Percentiles rank a stretch among this genome's conserved stretches.
phyloP scores from a whole-genome alignment of 768 basidiomycete genomes.

The Termitomyces sp. region DNA sequence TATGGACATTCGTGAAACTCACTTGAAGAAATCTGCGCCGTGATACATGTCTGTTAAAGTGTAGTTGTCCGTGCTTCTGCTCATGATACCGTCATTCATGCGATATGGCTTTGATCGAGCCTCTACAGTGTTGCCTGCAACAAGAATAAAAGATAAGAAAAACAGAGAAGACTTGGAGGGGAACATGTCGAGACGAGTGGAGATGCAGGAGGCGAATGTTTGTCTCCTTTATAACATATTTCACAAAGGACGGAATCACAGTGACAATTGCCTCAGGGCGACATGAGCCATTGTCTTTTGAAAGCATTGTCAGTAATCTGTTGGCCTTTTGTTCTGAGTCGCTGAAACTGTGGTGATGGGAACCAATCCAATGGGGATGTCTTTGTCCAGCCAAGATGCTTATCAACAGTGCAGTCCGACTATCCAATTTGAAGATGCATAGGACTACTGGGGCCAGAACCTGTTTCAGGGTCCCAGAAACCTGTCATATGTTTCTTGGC shows the following conservation, averaged over 20 bases:
- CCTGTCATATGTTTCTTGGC: too few species aligned
- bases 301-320: background rate
- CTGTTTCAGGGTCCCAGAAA: too few species aligned
- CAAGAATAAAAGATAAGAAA: constrained; percentile 10
- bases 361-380: background rate
- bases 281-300: background rate
- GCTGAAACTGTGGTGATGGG: background rate
- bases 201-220: background rate
- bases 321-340: background rate
- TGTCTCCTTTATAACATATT: constrained; percentile 5
- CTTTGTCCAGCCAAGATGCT: background rate
- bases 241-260: background rate
- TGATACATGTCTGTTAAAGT: constrained; percentile 29
- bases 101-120: constrained; percentile 10
- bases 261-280: background rate
- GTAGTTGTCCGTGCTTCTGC: constrained; percentile 17
- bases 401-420: background rate
- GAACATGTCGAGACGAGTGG: background rate
- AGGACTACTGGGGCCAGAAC: too few species aligned
- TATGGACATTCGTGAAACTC: constrained; percentile 13
- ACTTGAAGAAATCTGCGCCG: constrained; percentile 62
- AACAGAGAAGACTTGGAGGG: constrained; percentile 2
- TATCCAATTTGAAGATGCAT: background rate
- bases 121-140: constrained; percentile 27
- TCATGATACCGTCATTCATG: background rate